Conservation (phyloP, 176 grass and related monocot species). For the Musa schizocarpa region DNA sequence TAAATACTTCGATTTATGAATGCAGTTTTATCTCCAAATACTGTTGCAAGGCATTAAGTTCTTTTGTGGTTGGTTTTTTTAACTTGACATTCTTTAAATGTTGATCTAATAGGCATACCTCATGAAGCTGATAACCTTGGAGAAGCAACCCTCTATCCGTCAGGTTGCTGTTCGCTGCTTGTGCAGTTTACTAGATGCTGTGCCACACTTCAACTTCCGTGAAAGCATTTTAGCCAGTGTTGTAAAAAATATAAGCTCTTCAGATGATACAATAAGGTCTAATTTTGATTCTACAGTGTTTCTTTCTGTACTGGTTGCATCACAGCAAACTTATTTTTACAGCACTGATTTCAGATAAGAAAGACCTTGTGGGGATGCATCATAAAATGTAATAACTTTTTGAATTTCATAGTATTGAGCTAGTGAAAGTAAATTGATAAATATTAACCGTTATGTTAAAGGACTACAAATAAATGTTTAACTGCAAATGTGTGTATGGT, state of each 20-base stretch:
- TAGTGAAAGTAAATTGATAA: too few species aligned
- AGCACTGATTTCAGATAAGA: not conserved
- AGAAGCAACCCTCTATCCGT: slow-evolving; percentile 48
- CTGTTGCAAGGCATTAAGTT: too few species aligned
- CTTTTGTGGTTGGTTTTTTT: slow-evolving; percentile 1
- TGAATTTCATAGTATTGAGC: too few species aligned
- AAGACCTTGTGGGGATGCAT: not conserved
- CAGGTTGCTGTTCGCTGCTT: slow-evolving; percentile 65
- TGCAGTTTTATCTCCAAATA: too few species aligned
- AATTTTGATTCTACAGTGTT: too few species aligned
- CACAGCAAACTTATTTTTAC: not conserved
- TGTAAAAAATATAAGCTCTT: slow-evolving; percentile 79
- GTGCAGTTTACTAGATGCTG: slow-evolving; percentile 67
- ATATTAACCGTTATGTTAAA: too few species aligned
- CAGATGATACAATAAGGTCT: slow-evolving; percentile 73
- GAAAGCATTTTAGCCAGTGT: slow-evolving; percentile 64
- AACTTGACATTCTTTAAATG: slow-evolving; percentile 1
- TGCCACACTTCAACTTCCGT: slow-evolving; percentile 81
- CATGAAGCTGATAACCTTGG: slow-evolving; percentile 57
- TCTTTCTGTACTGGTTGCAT: too few species aligned
- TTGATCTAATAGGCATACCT: slow-evolving; percentile 64
- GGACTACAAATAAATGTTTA: not conserved
- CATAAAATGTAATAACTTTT: not conserved
- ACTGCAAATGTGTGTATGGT: not conserved
- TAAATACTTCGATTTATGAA: too few species aligned